Percentiles rank a stretch among this genome's conserved stretches.
Evolutionary conservation across 139 green algal species (phyloP).

Genomic region (Coelastrella sp.): DNA sequence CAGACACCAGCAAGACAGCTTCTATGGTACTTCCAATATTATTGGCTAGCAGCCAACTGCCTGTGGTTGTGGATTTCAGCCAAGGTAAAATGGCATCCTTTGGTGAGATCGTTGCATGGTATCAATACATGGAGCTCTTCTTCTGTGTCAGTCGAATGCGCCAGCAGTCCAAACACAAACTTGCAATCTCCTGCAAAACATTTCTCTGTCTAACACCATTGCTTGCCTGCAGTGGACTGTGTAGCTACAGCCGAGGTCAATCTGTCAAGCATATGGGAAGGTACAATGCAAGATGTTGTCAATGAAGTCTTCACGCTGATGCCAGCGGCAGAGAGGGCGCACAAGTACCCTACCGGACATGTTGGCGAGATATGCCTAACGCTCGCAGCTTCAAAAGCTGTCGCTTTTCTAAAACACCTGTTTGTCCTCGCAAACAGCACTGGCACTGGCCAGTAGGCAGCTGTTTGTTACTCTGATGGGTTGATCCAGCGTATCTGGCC

Average conservation of each 20-base stretch:
- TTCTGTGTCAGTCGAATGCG: background rate
- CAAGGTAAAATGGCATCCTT: conserved; percentile 23
- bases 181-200: background rate
- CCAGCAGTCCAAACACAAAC: background rate
- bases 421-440: background rate
- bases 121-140: background rate
- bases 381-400: conserved; percentile 5
- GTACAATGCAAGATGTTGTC: background rate
- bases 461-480: no score
- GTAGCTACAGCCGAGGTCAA: conserved; percentile 28
- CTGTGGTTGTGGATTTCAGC: conserved; percentile 38
- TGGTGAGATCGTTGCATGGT: background rate
- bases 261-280: conserved; percentile 15
- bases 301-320: background rate
- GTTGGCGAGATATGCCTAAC: background rate
- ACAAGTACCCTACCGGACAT: background rate
- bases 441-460: no score
- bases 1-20: background rate
- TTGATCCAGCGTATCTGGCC: no score
- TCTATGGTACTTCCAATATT: conserved; percentile 29
- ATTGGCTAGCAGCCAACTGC: conserved; percentile 18
- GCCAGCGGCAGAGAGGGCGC: background rate
- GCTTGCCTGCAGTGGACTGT: conserved; percentile 40
- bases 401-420: background rate
- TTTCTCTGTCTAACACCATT: background rate